Percentiles rank a stretch among this genome's conserved stretches.
These are phyloP conservation scores for Trichoderma virens DNA, from an alignment of 495 filamentous ascomycete genomes.

Conservation along the genomic window DNA sequence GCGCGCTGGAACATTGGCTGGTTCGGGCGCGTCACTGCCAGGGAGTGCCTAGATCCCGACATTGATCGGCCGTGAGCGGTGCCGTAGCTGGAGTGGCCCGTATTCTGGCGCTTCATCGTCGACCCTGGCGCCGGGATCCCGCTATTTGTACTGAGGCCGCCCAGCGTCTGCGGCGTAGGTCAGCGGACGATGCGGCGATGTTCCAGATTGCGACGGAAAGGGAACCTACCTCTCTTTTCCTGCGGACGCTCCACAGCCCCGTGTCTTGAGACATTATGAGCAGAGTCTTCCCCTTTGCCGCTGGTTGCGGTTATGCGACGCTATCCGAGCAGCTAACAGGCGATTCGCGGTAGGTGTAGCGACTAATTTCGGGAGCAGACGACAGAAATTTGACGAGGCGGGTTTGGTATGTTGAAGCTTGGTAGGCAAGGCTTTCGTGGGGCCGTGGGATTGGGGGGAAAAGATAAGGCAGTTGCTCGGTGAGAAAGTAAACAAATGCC, in stretches of 20 bases:
- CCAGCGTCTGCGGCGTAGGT: constrained; percentile 54
- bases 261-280: constrained; percentile 66
- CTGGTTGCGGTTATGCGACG: background rate
- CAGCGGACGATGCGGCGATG: background rate
- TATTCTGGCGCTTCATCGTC: constrained; percentile 89
- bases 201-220: constrained; percentile 4
- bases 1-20: constrained; percentile 80
- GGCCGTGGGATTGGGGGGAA: background rate
- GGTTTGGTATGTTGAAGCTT: background rate
- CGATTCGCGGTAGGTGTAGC: background rate
- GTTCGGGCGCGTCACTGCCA: constrained; percentile 67
- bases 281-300: background rate
- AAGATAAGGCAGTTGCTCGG: constrained; percentile 9
- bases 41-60: constrained; percentile 78
- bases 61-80: constrained; percentile 66
- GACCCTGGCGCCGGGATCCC: constrained; percentile 86
- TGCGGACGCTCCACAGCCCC: constrained; percentile 64
- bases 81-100: constrained; percentile 59
- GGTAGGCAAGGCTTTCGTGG: background rate
- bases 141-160: constrained; percentile 66
- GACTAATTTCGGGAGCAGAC: background rate
- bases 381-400: background rate
- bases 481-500: constrained; percentile 14
- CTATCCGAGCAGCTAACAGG: background rate
- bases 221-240: constrained; percentile 59